Conservation (phyloP, 2,329 filamentous ascomycete genomes). For the Diaporthe ampelina region DNA sequence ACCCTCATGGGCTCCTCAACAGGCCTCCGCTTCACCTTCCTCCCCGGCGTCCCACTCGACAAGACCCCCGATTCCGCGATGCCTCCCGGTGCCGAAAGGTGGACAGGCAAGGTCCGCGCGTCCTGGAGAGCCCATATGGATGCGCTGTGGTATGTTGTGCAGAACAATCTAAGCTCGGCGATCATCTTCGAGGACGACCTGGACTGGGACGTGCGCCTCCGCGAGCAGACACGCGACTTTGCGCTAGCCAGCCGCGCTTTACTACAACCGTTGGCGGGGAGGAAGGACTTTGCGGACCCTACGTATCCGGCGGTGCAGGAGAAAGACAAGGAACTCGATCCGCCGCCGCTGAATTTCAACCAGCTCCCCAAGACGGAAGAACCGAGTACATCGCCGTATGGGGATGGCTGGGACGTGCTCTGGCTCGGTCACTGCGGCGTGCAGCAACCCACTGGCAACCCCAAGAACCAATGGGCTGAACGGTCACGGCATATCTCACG, state of each 20-base stretch:
- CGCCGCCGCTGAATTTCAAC: background rate
- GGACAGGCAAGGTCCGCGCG: slow-evolving; percentile 25
- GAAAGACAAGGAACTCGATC: background rate
- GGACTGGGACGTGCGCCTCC: slow-evolving; percentile 69
- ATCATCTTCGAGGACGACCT: slow-evolving; percentile 70
- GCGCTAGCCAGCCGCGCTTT: slow-evolving; percentile 54
- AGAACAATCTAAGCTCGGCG: slow-evolving; percentile 60
- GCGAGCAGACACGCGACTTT: slow-evolving; percentile 60
- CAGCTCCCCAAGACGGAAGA: background rate
- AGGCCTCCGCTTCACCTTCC: slow-evolving; percentile 22
- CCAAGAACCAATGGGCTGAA: background rate
- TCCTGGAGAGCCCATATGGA: slow-evolving; percentile 19
- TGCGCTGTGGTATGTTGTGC: slow-evolving; percentile 52
- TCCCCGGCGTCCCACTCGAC: slow-evolving; percentile 1
- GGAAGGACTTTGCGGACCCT: background rate
- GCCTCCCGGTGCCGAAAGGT: background rate
- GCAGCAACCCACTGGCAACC: slow-evolving; percentile 1
- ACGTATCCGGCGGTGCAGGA: slow-evolving; percentile 15
- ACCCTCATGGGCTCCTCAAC: slow-evolving; percentile 5
- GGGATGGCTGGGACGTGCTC: slow-evolving; percentile 20
- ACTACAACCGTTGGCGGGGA: slow-evolving; percentile 47
- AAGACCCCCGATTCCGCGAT: slow-evolving; percentile 2
- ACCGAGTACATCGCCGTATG: background rate
- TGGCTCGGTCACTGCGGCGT: slow-evolving; percentile 27
- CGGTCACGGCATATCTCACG: background rate